Base-by-base conservation (phyloP, 371 early-diverging fungal species). In the Lichtheimia ramosa region DNA sequence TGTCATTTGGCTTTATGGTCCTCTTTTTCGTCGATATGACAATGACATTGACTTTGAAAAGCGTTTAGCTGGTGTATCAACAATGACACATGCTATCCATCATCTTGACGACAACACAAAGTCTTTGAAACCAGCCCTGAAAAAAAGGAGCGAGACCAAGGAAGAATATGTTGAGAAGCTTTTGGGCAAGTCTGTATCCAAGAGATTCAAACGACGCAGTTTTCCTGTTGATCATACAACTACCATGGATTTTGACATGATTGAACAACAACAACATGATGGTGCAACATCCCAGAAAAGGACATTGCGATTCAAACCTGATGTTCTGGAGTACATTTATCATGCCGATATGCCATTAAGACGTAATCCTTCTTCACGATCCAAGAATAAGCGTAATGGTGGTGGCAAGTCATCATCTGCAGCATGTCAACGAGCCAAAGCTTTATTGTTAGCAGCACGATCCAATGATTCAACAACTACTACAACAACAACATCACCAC, bases 1-100 rank as follows among this genome's bases (percentile, higher is more conserved):
- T 25, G 56, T 55, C 43, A 55, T 55, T 43, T 55, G 56, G 56
- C 24, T 55, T 5, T 55, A 55, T 27, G 56, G 56, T 43, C 56
- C 56, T 6, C 24, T 55, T 2, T 55, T 55, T 43, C 24, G 43
- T 23, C 43, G 56, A 15, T 25, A 55, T 25, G 56, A 55, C 20
- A 41, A 55, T n/a, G 56, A 55, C 24, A 43, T 15, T 13, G 56
- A 55, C 3, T 55, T 55, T 43, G 56, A 55, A 27, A 41, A 43
- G n/a, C 43, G 56, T 13, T 43, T 55, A 12, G 56, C 41, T 10
- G n/a, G 43, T 25, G n/a, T 23, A 5, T 13, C 18, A 2, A 40
- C n/a, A 23, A 5, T n/a, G 5, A 13, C 56, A 43, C 16, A 41
- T 24, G 5, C 39, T 28, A 23, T n/a, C 5, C 40, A 53, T 12